Evolutionary conservation across 441 rosid genomes (phyloP).

Genomic region (Pelargonium australe): DNA sequence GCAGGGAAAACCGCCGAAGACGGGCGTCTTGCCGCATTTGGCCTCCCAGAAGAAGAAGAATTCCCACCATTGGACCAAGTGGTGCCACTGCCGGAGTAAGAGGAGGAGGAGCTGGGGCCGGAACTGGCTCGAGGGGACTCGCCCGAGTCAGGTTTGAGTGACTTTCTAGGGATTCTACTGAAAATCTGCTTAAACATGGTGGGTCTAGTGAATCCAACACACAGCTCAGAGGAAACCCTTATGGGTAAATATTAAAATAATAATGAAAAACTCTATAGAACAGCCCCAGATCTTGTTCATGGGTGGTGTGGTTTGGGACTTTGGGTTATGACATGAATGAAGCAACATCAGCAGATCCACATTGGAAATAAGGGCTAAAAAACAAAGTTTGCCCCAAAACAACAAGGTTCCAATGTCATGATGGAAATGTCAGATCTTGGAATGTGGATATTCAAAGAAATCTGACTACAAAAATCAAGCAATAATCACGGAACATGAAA

Average conservation of each 20-base stretch:
- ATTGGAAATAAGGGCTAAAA: background rate
- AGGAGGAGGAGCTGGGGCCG: slow-evolving; percentile 35
- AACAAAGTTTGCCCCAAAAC: background rate
- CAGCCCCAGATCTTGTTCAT: background rate
- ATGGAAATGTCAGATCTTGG: too few relatives aligned
- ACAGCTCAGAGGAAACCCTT: slow-evolving; percentile 1
- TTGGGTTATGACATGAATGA: too few relatives aligned
- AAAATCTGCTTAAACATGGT: slow-evolving; percentile 72
- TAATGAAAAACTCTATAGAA: background rate
- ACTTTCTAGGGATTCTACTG: slow-evolving; percentile 62
- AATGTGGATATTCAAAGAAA: background rate
- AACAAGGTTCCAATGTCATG: background rate
- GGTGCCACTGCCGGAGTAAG: slow-evolving; percentile 25
- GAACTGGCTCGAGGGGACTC: slow-evolving; percentile 28
- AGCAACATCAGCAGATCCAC: background rate
- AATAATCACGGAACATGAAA: too few relatives aligned
- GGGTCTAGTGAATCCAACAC: slow-evolving; percentile 22
- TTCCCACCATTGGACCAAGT: slow-evolving; percentile 33
- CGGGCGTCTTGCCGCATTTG: slow-evolving; percentile 44
- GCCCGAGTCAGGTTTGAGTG: slow-evolving; percentile 37
- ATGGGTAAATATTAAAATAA: background rate
- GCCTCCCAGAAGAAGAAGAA: background rate
- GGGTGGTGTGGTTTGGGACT: background rate
- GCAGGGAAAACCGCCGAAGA: slow-evolving; percentile 80
- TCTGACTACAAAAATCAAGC: background rate